Conservation (phyloP, 78 protist species). For the Dictyostelium capitatum region DNA sequence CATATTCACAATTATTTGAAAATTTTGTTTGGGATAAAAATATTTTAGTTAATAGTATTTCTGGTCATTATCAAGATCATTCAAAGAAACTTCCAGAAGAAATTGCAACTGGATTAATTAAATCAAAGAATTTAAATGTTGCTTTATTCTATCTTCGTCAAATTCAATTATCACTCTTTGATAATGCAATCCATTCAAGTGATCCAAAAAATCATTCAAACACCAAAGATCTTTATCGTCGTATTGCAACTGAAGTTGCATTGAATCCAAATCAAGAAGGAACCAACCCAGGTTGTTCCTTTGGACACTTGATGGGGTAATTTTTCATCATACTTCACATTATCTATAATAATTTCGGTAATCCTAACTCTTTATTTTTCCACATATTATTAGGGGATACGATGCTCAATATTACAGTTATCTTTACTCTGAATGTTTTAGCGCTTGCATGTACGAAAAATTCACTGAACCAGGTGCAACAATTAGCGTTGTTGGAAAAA, state of each 20-base stretch:
- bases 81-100: slow-evolving; percentile 25
- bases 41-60: slow-evolving; percentile 31
- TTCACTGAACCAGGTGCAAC: slow-evolving; percentile 75
- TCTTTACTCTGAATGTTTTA: slow-evolving; percentile 82
- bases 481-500: slow-evolving; percentile 52
- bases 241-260: background rate
- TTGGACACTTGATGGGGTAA: slow-evolving; percentile 62
- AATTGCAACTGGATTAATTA: background rate
- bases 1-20: slow-evolving; percentile 87
- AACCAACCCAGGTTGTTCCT: slow-evolving; percentile 76
- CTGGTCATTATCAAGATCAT: slow-evolving; percentile 61
- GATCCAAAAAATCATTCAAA: background rate
- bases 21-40: slow-evolving; percentile 85
- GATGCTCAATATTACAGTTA: slow-evolving; percentile 93
- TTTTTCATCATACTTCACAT: background rate
- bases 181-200: slow-evolving; percentile 17
- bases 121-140: slow-evolving; percentile 34
- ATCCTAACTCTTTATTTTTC: slow-evolving; percentile 22
- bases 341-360: background rate
- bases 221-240: background rate
- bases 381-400: slow-evolving; percentile 84
- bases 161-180: slow-evolving; percentile 41
- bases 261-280: slow-evolving; percentile 49
- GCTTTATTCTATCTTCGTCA: slow-evolving; percentile 42
- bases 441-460: slow-evolving; percentile 69